phyloP scores from a whole-genome alignment of 352 stramenopile genomes.

The Saprolegnia diclina region DNA sequence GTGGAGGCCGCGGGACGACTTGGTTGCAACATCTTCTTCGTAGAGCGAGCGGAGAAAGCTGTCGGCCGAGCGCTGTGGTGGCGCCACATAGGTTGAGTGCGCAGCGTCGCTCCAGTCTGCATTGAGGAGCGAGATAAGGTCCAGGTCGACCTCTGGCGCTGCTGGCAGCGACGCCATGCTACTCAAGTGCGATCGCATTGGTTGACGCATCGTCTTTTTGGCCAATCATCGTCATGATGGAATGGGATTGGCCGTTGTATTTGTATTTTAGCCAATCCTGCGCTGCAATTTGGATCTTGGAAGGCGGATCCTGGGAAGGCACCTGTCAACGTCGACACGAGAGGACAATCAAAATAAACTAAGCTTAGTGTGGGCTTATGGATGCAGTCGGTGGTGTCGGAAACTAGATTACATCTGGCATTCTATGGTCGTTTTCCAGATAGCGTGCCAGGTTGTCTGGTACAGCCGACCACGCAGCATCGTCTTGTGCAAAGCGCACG shows the following conservation, averaged over 20 bases:
- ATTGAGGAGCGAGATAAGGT: background rate
- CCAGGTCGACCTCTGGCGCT: background rate
- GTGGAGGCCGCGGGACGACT: background rate
- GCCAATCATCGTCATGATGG: background rate
- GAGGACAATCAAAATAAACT: no score
- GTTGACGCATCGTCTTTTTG: conserved; percentile 9
- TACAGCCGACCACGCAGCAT: conserved; percentile 40
- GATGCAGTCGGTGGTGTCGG: no score
- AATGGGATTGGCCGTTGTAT: no score
- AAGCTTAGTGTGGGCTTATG: no score
- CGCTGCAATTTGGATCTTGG: no score
- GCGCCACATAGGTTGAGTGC: background rate
- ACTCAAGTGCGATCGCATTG: background rate
- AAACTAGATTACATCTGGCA: conserved; percentile 30
- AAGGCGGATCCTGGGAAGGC: no score
- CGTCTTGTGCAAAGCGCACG: conserved; percentile 41
- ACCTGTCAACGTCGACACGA: no score
- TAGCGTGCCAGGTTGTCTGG: conserved; percentile 40
- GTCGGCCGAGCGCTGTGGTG: background rate
- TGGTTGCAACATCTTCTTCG: background rate
- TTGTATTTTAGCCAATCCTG: no score
- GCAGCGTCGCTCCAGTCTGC: background rate
- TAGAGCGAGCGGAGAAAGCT: background rate
- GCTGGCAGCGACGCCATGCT: background rate
- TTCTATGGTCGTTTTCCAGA: conserved; percentile 33